Conservation (phyloP, 176 grass and related monocot species). For the Zea mays region Zm-B73-REFERENCE-NAM-5.0 NC_050100.1:16432501-16433000, state of each 20-base stretch:
- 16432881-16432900: slow-evolving; percentile 98
- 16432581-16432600: slow-evolving; percentile 97
- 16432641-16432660: background rate
- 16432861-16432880: slow-evolving; percentile 99
- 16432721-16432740: slow-evolving; percentile 20
- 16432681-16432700: background rate
- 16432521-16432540: slow-evolving; percentile 93
- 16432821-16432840: slow-evolving; percentile 94
- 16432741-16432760: background rate
- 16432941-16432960: slow-evolving; percentile 31
- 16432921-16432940: slow-evolving; percentile 21
- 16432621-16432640: slow-evolving; percentile 21
- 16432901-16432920: slow-evolving; percentile 82
- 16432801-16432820: slow-evolving; percentile 98
- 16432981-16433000: background rate
- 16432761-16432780: slow-evolving; percentile 27
- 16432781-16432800: slow-evolving; percentile 31
- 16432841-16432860: slow-evolving; percentile 80
- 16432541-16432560: slow-evolving; percentile 98
- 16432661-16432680: background rate
- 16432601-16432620: slow-evolving; percentile 98
- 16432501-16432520: slow-evolving; percentile 98
- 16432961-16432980: slow-evolving; percentile 21
- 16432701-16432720: background rate
- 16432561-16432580: slow-evolving; percentile 98